Base-by-base conservation (phyloP, 495 filamentous ascomycete species). In the Apiosordaria backusii region DNA sequence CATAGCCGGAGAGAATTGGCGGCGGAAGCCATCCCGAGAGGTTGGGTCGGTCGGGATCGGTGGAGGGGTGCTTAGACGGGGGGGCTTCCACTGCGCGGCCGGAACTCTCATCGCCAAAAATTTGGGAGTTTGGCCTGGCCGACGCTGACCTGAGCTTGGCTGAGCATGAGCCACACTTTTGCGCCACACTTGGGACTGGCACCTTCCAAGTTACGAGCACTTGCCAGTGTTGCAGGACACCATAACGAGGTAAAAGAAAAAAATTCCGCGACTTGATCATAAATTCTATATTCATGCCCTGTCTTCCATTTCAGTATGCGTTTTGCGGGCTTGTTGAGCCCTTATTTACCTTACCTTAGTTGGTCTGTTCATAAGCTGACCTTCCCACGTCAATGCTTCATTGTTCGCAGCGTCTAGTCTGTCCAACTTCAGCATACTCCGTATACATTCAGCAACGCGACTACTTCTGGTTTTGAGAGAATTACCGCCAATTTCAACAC, bases 1-100 rank as follows among this genome's bases (percentile, higher is more conserved):
- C 79, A 78, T 29, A 83, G 71, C 70, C 82, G 81, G 68, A 84
- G 73, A 25, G 80, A 68, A 70, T 78, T 81, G 67, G 80, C 72
- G 68, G 80, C 75, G 68, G 82, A 80, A 70, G 82, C 81, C 83
- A 85, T 85, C 57, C 62, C 71, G 68, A 69, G 65, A 66, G 62
- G 60, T 61, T 65, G 57, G 23, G 53, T 68, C 60, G 70, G 40
- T 50, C 23, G 55, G 18, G 57, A 13, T 27, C 61, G 53, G 62
- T 62, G 65, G 55, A 50, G 52, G 18, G 62, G 50, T 40, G 65
- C 50, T 29, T 61, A 53, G 27, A 61, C 57, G 25, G 24, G 52
- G 50, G 55, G 55, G 60, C 64, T 60, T 60, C 19, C 57, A 27
- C 57, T 68, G 67, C 63, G 26, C 60, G 24, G 60, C 65, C 50